phyloP scores from a whole-genome alignment of 1,139 yeast genomes.

The Candida gigantensis region DNA sequence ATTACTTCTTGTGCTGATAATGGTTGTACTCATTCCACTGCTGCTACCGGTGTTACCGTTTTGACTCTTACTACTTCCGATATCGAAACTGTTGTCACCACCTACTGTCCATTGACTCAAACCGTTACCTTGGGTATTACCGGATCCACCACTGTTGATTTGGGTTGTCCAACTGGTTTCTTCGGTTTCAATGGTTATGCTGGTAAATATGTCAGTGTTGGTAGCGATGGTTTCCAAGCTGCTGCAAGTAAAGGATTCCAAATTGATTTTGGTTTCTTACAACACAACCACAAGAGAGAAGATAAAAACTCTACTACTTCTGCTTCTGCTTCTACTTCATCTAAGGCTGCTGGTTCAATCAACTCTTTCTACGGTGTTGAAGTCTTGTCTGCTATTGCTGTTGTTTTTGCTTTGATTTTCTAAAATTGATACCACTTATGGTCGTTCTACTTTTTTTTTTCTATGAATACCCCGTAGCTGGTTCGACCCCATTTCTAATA shows the following conservation, averaged over 20 bases:
- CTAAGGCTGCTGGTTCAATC: conserved; percentile 3
- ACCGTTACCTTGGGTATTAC: conserved; percentile 8
- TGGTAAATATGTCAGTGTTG: conserved; percentile 5
- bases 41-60: conserved; percentile 10
- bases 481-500: background rate
- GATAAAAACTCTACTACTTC: conserved; percentile 1
- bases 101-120: conserved; percentile 13
- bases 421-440: background rate
- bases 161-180: conserved; percentile 9
- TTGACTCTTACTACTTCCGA: conserved; percentile 9
- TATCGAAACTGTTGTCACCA: conserved; percentile 9
- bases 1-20: conserved; percentile 8
- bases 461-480: too few relatives aligned
- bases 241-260: conserved; percentile 4
- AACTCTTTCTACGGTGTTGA: conserved; percentile 6
- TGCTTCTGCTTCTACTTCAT: background rate
- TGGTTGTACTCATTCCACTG: conserved; percentile 6
- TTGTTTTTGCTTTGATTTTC: conserved; percentile 4
- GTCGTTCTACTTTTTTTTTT: background rate
- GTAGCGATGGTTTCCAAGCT: background rate
- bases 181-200: conserved; percentile 6
- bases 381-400: conserved; percentile 3
- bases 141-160: conserved; percentile 4
- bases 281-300: conserved; percentile 2
- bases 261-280: conserved; percentile 1